Evolutionary conservation across 257 asterid genomes (phyloP).

Genomic region (Marsdenia floribunda): DNA sequence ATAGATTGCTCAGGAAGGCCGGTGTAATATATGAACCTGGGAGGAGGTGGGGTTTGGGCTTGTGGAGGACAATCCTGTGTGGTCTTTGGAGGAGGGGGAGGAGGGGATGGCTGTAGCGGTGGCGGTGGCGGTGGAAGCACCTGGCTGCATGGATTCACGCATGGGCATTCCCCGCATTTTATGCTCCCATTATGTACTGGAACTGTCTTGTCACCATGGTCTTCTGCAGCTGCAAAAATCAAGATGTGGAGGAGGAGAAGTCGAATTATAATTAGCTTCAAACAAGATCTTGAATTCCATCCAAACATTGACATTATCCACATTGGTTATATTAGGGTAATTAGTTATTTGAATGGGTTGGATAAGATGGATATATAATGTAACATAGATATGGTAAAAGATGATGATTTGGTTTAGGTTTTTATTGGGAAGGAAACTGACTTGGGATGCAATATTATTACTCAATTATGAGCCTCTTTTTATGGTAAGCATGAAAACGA

Average conservation of each 20-base stretch:
- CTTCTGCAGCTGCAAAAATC: slow-evolving; percentile 12
- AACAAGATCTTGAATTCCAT: slow-evolving; percentile 11
- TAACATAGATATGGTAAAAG: neutral
- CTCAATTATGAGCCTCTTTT: slow-evolving; percentile 20
- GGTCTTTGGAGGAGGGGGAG: slow-evolving; percentile 13
- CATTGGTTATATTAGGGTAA: too few species aligned
- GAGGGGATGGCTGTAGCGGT: slow-evolving; percentile 20
- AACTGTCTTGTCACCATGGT: slow-evolving; percentile 4
- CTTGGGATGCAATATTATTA: slow-evolving; percentile 19
- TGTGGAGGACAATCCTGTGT: slow-evolving; percentile 15
- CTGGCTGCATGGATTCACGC: slow-evolving; percentile 49
- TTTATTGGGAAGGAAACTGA: slow-evolving; percentile 25
- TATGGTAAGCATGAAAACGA: slow-evolving; percentile 26
- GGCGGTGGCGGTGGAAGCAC: slow-evolving; percentile 27
- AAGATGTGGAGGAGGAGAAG: slow-evolving; percentile 13
- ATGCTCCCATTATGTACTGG: slow-evolving; percentile 28
- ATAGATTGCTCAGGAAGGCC: slow-evolving; percentile 12
- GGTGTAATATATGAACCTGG: slow-evolving; percentile 27
- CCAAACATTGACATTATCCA: neutral
- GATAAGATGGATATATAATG: too few species aligned
- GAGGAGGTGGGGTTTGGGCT: slow-evolving; percentile 12
- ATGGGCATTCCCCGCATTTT: slow-evolving; percentile 72
- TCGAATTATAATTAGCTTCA: neutral
- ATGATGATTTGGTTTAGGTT: slow-evolving; percentile 17
- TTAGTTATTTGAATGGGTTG: too few species aligned